A percentile compares a stretch with the other conserved stretches of the same genome.
Evolutionary conservation across 2,329 filamentous ascomycete genomes (phyloP).

Genomic region (Pseudogymnoascus sp.): DNA sequence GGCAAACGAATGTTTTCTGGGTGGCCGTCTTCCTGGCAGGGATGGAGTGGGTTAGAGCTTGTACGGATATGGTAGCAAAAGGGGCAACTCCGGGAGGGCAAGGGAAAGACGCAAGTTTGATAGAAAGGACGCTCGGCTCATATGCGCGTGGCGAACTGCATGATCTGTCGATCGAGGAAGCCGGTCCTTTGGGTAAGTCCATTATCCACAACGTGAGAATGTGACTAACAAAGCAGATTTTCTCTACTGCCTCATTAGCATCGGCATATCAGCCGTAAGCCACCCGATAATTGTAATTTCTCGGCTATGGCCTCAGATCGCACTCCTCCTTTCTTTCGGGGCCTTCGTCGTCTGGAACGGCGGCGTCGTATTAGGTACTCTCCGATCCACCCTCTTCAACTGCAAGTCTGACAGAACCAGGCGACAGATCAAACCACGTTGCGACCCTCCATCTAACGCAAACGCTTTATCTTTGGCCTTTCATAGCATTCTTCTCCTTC

Average conservation of each 20-base stretch:
- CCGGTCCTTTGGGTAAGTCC: constrained; percentile 42
- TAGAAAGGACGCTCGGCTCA: background rate
- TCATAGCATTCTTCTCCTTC: constrained; percentile 80
- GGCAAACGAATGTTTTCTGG: constrained; percentile 98
- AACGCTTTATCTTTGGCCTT: constrained; percentile 91
- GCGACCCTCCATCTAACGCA: constrained; percentile 83
- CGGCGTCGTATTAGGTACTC: constrained; percentile 75
- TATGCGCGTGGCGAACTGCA: constrained; percentile 44
- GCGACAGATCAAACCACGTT: constrained; percentile 89
- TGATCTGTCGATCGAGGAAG: constrained; percentile 40
- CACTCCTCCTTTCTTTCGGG: constrained; percentile 58
- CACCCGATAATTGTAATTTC: constrained; percentile 39
- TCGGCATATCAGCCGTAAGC: constrained; percentile 47
- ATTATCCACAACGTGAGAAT: background rate
- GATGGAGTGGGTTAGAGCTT: constrained; percentile 43
- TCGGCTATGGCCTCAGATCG: constrained; percentile 50
- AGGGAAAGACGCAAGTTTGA: constrained; percentile 10
- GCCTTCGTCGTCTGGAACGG: constrained; percentile 80
- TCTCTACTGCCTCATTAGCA: constrained; percentile 50
- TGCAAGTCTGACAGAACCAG: constrained; percentile 34
- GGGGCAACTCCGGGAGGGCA: background rate
- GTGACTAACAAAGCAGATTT: constrained; percentile 37
- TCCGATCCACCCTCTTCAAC: background rate
- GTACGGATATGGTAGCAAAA: constrained; percentile 29
- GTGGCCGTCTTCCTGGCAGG: constrained; percentile 68